A percentile compares a stretch with the other conserved stretches of the same genome.
phyloP scores from a whole-genome alignment of 768 basidiomycete species.

The Paxillus involutus region DNA sequence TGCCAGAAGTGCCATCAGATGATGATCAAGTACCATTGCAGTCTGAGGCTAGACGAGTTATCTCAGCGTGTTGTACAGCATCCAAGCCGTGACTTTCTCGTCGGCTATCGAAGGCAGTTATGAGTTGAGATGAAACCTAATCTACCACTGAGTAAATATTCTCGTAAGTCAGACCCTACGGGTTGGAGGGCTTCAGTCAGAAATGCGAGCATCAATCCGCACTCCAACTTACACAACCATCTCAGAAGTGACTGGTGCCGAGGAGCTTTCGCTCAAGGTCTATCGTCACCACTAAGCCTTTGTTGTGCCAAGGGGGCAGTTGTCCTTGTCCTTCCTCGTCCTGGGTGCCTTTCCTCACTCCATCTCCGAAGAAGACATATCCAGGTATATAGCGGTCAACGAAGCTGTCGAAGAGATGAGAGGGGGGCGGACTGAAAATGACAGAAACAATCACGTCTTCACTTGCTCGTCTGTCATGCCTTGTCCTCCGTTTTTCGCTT shows the following conservation, averaged over 20 bases:
- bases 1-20: neutral
- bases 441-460: slow-evolving; percentile 40
- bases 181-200: neutral
- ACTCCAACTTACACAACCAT: neutral
- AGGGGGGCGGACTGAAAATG: neutral
- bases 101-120: neutral
- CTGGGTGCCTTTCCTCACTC: slow-evolving; percentile 39
- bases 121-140: neutral
- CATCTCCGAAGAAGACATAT: slow-evolving; percentile 82
- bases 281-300: slow-evolving; percentile 53
- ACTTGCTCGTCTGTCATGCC: slow-evolving; percentile 89
- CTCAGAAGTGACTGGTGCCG: slow-evolving; percentile 40
- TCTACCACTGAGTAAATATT: neutral
- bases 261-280: slow-evolving; percentile 53
- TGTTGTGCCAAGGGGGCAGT: slow-evolving; percentile 43
- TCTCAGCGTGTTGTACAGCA: neutral
- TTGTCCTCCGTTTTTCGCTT: slow-evolving; percentile 73
- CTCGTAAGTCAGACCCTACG: neutral
- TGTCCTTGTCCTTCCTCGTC: slow-evolving; percentile 18
- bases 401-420: slow-evolving; percentile 49
- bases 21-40: neutral
- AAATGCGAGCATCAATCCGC: neutral
- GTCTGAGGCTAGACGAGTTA: neutral
- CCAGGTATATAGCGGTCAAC: slow-evolving; percentile 93
- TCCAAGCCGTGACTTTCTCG: neutral